A percentile compares a stretch with the other conserved stretches of the same genome.
Evolutionary conservation across 441 rosid species (phyloP).

Genomic region (Eruca vesicaria): DNA sequence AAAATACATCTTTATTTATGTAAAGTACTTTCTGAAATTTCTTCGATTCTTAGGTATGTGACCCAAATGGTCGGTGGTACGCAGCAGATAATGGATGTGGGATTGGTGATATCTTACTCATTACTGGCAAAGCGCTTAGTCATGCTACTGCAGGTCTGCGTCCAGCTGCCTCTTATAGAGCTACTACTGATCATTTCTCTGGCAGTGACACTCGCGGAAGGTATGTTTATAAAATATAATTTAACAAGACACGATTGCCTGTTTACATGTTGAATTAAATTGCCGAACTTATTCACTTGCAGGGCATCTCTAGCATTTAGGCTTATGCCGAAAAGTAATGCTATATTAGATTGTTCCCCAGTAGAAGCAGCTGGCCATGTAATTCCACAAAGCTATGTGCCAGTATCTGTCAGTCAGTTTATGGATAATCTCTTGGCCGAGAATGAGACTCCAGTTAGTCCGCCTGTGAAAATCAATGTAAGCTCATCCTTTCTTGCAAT

Average conservation of each 20-base stretch:
- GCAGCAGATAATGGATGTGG: slow-evolving; percentile 75
- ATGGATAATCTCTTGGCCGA: slow-evolving; percentile 98
- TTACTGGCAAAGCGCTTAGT: slow-evolving; percentile 96
- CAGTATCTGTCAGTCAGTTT: slow-evolving; percentile 94
- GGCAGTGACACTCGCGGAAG: slow-evolving; percentile 67
- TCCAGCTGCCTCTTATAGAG: slow-evolving; percentile 76
- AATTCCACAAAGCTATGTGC: slow-evolving; percentile 87
- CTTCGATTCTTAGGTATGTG: slow-evolving; percentile 99
- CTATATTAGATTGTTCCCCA: slow-evolving; percentile 91
- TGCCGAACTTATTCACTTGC: slow-evolving; percentile 27
- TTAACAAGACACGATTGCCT: slow-evolving; percentile 8
- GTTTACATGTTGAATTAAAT: slow-evolving; percentile 16
- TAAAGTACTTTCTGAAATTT: too few relatives aligned
- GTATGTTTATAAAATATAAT: slow-evolving; percentile 37
- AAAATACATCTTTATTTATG: too few relatives aligned
- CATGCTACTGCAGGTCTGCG: slow-evolving; percentile 96
- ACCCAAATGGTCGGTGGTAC: slow-evolving; percentile 95
- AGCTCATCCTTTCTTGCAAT: slow-evolving; percentile 34
- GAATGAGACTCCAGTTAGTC: slow-evolving; percentile 65
- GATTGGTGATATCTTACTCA: slow-evolving; percentile 74
- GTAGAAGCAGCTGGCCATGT: slow-evolving; percentile 93
- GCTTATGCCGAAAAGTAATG: slow-evolving; percentile 95
- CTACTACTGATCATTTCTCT: slow-evolving; percentile 51
- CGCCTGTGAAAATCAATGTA: slow-evolving; percentile 65
- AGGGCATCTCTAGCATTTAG: slow-evolving; percentile 86